Evolutionary conservation across 306 rosid species (phyloP).

Genomic region (Inga laurina): DNA sequence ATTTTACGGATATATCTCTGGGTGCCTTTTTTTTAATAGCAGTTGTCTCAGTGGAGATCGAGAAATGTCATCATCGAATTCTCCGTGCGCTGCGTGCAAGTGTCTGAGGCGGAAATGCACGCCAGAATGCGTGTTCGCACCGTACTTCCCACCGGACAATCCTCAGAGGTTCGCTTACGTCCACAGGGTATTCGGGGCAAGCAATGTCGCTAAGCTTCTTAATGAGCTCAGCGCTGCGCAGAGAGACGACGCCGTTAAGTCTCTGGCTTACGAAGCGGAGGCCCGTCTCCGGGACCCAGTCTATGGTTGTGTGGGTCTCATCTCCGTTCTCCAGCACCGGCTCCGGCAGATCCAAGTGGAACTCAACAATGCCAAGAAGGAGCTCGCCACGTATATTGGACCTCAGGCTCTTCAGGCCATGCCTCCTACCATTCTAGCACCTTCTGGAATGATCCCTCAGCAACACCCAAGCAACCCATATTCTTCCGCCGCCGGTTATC

Average conservation of each 20-base stretch:
- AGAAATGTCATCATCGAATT: slow-evolving; percentile 53
- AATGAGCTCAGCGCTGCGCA: slow-evolving; percentile 70
- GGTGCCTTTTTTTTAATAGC: not conserved
- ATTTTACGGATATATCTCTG: not conserved
- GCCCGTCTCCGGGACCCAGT: slow-evolving; percentile 87
- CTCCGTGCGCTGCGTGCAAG: slow-evolving; percentile 98
- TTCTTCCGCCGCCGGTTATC: slow-evolving; percentile 28
- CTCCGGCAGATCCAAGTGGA: slow-evolving; percentile 59
- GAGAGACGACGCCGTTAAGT: slow-evolving; percentile 89
- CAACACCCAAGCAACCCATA: slow-evolving; percentile 38
- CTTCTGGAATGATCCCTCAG: slow-evolving; percentile 24
- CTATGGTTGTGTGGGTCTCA: slow-evolving; percentile 89
- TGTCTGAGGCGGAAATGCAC: slow-evolving; percentile 79
- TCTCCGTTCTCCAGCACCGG: slow-evolving; percentile 79
- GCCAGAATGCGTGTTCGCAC: slow-evolving; percentile 90
- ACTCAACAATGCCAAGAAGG: slow-evolving; percentile 64
- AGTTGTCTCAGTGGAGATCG: slow-evolving; percentile 22
- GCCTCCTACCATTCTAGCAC: slow-evolving; percentile 40
- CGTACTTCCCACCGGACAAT: slow-evolving; percentile 94
- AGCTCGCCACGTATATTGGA: slow-evolving; percentile 73
- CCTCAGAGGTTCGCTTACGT: slow-evolving; percentile 80
- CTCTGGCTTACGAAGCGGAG: slow-evolving; percentile 88
- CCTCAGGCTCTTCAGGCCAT: slow-evolving; percentile 62
- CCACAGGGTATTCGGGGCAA: slow-evolving; percentile 90
- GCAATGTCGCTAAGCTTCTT: slow-evolving; percentile 83